Percentiles rank a stretch among this genome's conserved stretches.
These are phyloP conservation scores for Puccinia hordei DNA, from an alignment of 1,284 basidiomycete species.

Conservation along the genomic window DNA sequence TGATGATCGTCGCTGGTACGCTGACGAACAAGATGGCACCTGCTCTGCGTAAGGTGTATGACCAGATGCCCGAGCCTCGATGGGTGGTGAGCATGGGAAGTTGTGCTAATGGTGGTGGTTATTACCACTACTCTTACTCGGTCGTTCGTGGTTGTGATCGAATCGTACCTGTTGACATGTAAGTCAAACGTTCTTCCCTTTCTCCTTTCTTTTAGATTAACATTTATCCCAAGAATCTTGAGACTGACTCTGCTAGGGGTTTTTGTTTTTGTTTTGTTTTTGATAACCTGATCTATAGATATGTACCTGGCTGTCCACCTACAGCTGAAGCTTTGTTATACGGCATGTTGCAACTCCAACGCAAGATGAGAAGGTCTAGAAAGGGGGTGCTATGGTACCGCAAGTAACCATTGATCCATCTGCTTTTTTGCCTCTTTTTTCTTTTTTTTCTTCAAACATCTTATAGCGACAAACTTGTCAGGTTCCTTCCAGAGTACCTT, in stretches of 20 bases:
- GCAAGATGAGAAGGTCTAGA: conserved; percentile 91
- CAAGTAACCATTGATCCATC: conserved; percentile 49
- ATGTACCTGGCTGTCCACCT: conserved; percentile 81
- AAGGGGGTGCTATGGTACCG: conserved; percentile 83
- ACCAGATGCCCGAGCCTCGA: conserved; percentile 78
- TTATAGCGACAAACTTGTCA: no score
- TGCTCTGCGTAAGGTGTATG: conserved; percentile 78
- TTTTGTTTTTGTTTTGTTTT: neutral
- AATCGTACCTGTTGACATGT: conserved; percentile 94
- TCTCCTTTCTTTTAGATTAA: neutral
- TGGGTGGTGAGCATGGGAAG: conserved; percentile 99
- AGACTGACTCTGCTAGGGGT: no score
- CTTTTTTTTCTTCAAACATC: no score
- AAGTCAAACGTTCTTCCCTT: neutral
- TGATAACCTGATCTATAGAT: conserved; percentile 57
- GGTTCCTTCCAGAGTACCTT: neutral
- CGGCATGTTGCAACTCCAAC: conserved; percentile 78
- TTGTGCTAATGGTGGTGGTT: conserved; percentile 97
- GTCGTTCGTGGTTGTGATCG: conserved; percentile 99
- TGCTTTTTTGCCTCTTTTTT: no score
- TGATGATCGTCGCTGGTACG: conserved; percentile 99
- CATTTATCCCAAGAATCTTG: no score
- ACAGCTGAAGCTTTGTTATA: conserved; percentile 79
- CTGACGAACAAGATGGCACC: conserved; percentile 99
- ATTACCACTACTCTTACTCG: conserved; percentile 92